These are phyloP conservation scores for Anastatica hierochuntica DNA, from an alignment of 345 rosid species.

Conservation along the genomic window DNA sequence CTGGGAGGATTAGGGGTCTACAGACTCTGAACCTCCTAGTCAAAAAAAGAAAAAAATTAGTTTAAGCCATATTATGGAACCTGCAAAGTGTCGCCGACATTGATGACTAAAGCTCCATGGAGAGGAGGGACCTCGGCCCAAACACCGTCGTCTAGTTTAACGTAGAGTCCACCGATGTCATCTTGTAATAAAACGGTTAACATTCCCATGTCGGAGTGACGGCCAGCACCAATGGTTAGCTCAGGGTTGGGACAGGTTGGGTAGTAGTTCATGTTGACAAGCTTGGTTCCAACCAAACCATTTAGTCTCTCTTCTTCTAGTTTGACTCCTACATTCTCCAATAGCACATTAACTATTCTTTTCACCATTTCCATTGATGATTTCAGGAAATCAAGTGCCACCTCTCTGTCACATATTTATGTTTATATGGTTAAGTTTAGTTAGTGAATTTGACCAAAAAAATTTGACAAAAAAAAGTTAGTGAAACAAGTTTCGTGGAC, in stretches of 20 bases:
- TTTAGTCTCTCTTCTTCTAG: constrained; percentile 30
- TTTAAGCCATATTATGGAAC: too few relatives aligned
- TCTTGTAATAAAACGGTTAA: constrained; percentile 50
- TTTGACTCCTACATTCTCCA: constrained; percentile 34
- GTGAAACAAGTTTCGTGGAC: too few relatives aligned
- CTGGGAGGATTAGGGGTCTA: too few relatives aligned
- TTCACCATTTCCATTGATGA: constrained; percentile 36
- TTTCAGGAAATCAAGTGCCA: constrained; percentile 35
- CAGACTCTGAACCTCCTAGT: too few relatives aligned
- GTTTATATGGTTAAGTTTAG: too few relatives aligned
- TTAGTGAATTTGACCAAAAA: too few relatives aligned
- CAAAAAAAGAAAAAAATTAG: too few relatives aligned
- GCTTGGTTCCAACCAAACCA: constrained; percentile 30
- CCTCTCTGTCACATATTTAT: constrained; percentile 27
- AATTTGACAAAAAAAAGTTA: too few relatives aligned
- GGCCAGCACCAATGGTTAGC: constrained; percentile 49
- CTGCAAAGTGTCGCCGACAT: constrained; percentile 36
- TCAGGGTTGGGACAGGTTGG: constrained; percentile 55
- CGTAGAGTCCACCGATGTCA: constrained; percentile 54
- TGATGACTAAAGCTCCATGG: constrained; percentile 33
- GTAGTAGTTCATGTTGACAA: constrained; percentile 53
- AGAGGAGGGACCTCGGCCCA: constrained; percentile 35
- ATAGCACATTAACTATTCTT: constrained; percentile 28
- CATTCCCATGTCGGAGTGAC: constrained; percentile 57
- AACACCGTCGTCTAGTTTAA: constrained; percentile 32